Evolutionary conservation across 495 filamentous ascomycete genomes (phyloP), one percentile per base, ranked within the genome.

Genomic region (Xylaria grammica): DNA sequence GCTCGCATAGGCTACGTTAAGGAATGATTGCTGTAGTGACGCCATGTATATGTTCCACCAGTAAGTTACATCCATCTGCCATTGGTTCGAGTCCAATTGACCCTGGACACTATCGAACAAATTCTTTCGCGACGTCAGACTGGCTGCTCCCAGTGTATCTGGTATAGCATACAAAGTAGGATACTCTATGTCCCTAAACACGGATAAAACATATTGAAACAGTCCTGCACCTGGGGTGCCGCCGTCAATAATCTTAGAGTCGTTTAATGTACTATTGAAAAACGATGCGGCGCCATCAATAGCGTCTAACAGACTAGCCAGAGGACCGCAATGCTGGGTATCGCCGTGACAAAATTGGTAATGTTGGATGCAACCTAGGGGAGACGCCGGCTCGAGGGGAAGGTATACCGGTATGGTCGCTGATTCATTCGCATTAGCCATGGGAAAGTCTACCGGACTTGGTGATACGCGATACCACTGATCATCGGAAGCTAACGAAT

Each of bases 331-430:
- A 5, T 45, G 4, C 10, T 54, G 30, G 0, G 10, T 17, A 54
- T 54, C 32, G 3, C 6, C 3, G 7, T 13, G 11, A 19, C 51
- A 54, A 29, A 55, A 58, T 9, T 45, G 40, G 10, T 58, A 45
- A 4, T 58, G 40, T 4, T 44, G 7, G 24, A 4, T 24, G 11
- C 54, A 58, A 0, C 30, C 54, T 0, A 58, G 38, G 4, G 54
- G 54, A 19, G 54, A 58, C 29, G 54, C 54, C 29, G 54, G 54
- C 0, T 58, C 54, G 1, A 8, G 36, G 22, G 40, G 54, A 4
- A 58, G 22, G 11, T 44, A 58, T 30, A 58, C 8, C 4, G 24
- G 3, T 10, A 30, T 17, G 10, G 51, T 0, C 7, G 20, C 19
- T 4, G 24, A 1, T 36, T 1, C 49, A 6, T 4, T 19, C 5